Evolutionary conservation across 2,329 filamentous ascomycete genomes (phyloP), one percentile per base, ranked within the genome.

Genomic region (Berkeleyomyces rouxiae): DNA sequence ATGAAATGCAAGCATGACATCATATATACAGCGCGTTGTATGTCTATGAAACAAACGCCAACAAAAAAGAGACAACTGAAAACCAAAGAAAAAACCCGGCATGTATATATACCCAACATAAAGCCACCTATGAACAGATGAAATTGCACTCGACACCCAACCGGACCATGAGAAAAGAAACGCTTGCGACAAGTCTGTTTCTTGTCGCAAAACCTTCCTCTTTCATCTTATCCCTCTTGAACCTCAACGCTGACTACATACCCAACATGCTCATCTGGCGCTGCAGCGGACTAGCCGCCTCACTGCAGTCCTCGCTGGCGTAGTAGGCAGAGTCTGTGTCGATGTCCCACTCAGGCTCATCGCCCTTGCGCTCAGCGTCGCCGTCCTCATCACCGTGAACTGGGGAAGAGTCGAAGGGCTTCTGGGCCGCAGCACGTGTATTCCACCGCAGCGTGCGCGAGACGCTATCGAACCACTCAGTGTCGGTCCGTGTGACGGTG

Each of bases 381-480:
- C 13, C 59, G 4, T 55, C 51, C 1, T 61, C 55, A 2, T 81
- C 81, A 77, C 85, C 71, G 10, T 74, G 70, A 72, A 76, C 69
- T 51, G 67, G 66, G 33, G 68, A 67, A n/a, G 77, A 73, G 62
- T 87, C 85, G 78, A 95, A 99, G 2, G 84, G 88, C 73, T 96
- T 97, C 74, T 99, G 93, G 62, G 86, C 86, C 4, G 92, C 91
- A 3, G 90, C 91, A 55, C 93, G 82, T 36, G 88, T 92, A 74
- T 99, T 99, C 93, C 93, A 99, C 66, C 91, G 82, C 64, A 99
- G 78, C 3, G 92, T 96, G 65, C 92, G 83, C 61, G 88, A 90
- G 58, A 99, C 90, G 70, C 89, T 95, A 73, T 96, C 88, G 71
- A 99, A 96, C 93, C 93, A 99, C 73, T 99, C 93, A 0, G 86